phyloP scores from a whole-genome alignment of 2,329 filamentous ascomycete genomes.

The Fusarium setosum region DNA sequence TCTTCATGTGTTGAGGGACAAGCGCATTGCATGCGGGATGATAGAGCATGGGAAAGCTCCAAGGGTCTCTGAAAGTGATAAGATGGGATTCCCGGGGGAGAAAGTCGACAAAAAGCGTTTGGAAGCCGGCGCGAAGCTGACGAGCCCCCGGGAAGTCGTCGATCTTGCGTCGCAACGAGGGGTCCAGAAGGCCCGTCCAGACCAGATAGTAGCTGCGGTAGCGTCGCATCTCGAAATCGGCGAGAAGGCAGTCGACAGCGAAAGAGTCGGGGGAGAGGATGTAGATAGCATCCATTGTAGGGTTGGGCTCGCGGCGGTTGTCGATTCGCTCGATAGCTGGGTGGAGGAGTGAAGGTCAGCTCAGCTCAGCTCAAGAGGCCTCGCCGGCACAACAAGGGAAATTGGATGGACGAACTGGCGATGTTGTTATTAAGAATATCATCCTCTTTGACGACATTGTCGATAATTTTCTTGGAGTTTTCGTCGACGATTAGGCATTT shows the following conservation, averaged over 20 bases:
- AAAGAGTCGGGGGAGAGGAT: constrained; percentile 86
- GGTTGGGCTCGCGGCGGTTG: constrained; percentile 82
- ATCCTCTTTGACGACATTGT: constrained; percentile 94
- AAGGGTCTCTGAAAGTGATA: constrained; percentile 92
- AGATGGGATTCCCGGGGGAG: constrained; percentile 92
- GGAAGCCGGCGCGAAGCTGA: constrained; percentile 82
- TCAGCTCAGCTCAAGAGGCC: not conserved
- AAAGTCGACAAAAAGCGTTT: constrained; percentile 88
- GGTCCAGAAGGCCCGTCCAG: constrained; percentile 84
- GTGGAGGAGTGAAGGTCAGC: constrained; percentile 29
- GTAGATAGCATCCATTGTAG: constrained; percentile 95
- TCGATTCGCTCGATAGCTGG: constrained; percentile 95
- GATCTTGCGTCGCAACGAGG: constrained; percentile 76
- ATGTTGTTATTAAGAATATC: constrained; percentile 97
- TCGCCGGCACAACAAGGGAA: constrained; percentile 6
- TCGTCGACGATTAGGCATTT: constrained; percentile 95
- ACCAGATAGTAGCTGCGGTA: constrained; percentile 85
- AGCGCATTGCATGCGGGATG: constrained; percentile 90
- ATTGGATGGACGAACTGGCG: constrained; percentile 74
- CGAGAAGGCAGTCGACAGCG: constrained; percentile 92
- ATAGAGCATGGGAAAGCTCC: constrained; percentile 93
- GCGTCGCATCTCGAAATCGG: constrained; percentile 86
- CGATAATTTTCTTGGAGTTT: constrained; percentile 83
- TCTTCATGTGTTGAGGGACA: constrained; percentile 84
- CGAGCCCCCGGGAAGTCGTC: constrained; percentile 76